phyloP scores from a whole-genome alignment of 148 eudicot species.

The Hydrangea macrophylla region DNA sequence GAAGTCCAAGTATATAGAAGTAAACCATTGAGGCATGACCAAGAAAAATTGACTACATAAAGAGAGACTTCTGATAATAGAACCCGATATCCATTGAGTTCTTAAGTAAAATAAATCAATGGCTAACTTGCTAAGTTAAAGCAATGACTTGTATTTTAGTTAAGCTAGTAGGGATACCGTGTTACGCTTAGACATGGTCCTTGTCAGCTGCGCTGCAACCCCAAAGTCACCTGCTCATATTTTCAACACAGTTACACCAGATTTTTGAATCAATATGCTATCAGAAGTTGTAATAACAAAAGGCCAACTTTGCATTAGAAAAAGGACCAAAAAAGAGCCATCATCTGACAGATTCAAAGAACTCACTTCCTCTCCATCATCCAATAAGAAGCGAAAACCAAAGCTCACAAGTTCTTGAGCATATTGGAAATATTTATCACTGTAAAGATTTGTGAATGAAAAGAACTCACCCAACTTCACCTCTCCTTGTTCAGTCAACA shows the following conservation, averaged over 20 bases:
- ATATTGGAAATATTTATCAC: background rate
- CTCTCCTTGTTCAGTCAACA: constrained; percentile 99
- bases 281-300: constrained; percentile 11
- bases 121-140: background rate
- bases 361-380: background rate
- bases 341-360: background rate
- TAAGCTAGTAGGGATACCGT: constrained; percentile 47
- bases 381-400: background rate
- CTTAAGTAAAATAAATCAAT: background rate
- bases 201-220: constrained; percentile 95
- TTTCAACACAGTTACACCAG: constrained; percentile 4
- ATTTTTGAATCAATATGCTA: background rate
- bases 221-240: constrained; percentile 88
- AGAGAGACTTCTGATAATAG: background rate
- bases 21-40: background rate
- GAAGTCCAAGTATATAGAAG: background rate
- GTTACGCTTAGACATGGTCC: constrained; percentile 99
- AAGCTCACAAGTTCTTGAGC: background rate
- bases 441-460: background rate
- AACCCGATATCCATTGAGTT: background rate
- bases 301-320: background rate
- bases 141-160: background rate
- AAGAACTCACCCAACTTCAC: constrained; percentile 84
- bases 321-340: constrained; percentile 11
- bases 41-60: background rate